phyloP scores from a whole-genome alignment of 306 rosid genomes.

The Lathyrus oleraceus region DNA sequence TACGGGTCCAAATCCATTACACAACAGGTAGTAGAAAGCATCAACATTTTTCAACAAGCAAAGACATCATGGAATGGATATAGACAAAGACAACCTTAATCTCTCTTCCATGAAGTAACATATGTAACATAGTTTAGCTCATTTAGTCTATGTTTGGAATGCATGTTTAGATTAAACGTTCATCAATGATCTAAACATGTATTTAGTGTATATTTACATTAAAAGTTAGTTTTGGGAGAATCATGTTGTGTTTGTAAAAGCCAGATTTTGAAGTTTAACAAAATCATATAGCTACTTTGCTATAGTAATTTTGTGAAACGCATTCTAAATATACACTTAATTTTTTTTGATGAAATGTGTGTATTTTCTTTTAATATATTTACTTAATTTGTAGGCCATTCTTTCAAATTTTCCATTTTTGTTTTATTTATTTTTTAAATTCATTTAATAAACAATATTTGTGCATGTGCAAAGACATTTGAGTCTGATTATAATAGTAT shows the following conservation, averaged over 20 bases:
- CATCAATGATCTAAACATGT: no score
- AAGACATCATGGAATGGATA: neutral
- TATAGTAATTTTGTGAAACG: neutral
- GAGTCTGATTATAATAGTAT: no score
- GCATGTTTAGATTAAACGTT: neutral
- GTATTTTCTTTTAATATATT: conserved; percentile 23
- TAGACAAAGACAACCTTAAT: neutral
- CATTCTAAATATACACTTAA: neutral
- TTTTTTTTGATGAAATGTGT: conserved; percentile 34
- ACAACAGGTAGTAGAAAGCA: conserved; percentile 59
- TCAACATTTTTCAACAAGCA: neutral
- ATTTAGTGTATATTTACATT: neutral
- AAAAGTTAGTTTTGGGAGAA: neutral
- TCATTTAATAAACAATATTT: no score
- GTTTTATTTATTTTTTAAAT: neutral
- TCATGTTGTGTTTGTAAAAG: neutral
- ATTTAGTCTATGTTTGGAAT: neutral
- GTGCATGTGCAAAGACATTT: no score
- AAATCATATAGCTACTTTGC: neutral
- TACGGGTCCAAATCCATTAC: conserved; percentile 88
- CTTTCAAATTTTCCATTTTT: conserved; percentile 5
- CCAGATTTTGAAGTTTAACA: neutral
- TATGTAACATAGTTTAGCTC: neutral
- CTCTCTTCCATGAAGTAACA: conserved; percentile 1
- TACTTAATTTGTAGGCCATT: neutral